Conservation (phyloP, 768 basidiomycete species). For the Auricularia heimuer region DNA sequence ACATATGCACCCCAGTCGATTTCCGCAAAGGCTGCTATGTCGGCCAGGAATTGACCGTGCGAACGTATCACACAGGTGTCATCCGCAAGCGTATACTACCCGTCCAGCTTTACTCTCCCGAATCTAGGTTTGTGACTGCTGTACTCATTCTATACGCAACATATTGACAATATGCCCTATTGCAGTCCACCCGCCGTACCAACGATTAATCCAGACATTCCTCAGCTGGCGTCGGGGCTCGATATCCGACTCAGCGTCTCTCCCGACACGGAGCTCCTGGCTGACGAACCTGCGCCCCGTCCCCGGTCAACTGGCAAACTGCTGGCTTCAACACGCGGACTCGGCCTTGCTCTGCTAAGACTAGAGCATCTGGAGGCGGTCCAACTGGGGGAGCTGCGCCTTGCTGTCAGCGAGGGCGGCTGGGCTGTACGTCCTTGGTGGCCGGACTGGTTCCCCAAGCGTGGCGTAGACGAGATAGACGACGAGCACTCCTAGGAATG, state of each 20-base stretch:
- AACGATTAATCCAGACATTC: background rate
- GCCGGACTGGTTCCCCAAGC: conserved; percentile 54
- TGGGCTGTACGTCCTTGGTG: conserved; percentile 38
- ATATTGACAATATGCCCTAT: background rate
- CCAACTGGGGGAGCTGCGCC: conserved; percentile 35
- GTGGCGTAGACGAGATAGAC: conserved; percentile 37
- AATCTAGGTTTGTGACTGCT: no score
- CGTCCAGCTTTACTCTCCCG: conserved; percentile 40
- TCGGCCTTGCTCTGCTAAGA: conserved; percentile 73
- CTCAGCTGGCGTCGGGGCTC: background rate
- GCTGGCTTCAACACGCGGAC: conserved; percentile 42
- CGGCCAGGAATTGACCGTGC: conserved; percentile 92
- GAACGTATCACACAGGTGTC: conserved; percentile 91
- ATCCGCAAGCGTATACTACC: conserved; percentile 86
- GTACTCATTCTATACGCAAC: background rate
- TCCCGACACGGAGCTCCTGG: background rate
- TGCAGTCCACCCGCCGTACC: background rate
- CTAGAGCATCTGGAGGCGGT: conserved; percentile 60
- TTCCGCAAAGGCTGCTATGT: conserved; percentile 98
- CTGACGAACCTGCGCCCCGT: conserved; percentile 12
- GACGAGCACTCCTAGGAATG: background rate
- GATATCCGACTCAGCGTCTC: background rate
- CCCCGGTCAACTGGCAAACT: conserved; percentile 69
- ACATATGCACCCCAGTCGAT: conserved; percentile 50
- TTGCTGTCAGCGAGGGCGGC: conserved; percentile 24